Evolutionary conservation across 345 rosid species (phyloP), one percentile per base, ranked within the genome.

Genomic region (Tarenaya hassleriana): DNA sequence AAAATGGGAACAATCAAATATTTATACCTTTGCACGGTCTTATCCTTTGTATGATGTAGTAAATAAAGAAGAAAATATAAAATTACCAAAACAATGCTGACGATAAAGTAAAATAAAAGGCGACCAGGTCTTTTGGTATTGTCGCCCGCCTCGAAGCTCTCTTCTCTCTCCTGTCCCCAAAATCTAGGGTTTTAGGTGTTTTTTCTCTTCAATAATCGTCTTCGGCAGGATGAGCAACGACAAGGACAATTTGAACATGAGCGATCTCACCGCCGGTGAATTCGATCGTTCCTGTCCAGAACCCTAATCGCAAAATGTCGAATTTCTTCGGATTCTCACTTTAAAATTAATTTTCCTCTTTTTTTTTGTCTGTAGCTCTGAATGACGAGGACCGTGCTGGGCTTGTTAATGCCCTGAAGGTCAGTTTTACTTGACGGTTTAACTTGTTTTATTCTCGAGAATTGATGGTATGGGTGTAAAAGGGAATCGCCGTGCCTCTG

Each of bases 371-470:
- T 56, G 29, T 34, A 87, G 98, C 83, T 56, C 86, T 87, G 53
- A 77, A 76, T 58, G 83, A 73, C 7, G 84, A 53, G 60, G 77
- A 67, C 71, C 88, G 95, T 7, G 88, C 83, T 7, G 96, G 77
- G 19, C 92, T 91, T 37, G 95, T 79, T 34, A 84, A 70, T 62
- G 84, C 72, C 47, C 85, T 91, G 20, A 87, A 81, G 88, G 96
- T 91, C 35, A 33, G 35, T 33, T 33, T 33, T 29, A 33, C 7
- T 7, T 16, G 3, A 37, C 20, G 48, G 29, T 45, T 33, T 7
- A 11, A 3, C 35, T 33, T 7, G 35, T n/a, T n/a, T n/a, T n/a
- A n/a, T n/a, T n/a, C n/a, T n/a, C n/a, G n/a, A 33, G 7, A 33
- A 33, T 33, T 11, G 35, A 33, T 7, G 10, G 35, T 7, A 7